Base-by-base conservation (phyloP, 2,329 filamentous ascomycete species). In the Torrubiella hemipterigena region DNA sequence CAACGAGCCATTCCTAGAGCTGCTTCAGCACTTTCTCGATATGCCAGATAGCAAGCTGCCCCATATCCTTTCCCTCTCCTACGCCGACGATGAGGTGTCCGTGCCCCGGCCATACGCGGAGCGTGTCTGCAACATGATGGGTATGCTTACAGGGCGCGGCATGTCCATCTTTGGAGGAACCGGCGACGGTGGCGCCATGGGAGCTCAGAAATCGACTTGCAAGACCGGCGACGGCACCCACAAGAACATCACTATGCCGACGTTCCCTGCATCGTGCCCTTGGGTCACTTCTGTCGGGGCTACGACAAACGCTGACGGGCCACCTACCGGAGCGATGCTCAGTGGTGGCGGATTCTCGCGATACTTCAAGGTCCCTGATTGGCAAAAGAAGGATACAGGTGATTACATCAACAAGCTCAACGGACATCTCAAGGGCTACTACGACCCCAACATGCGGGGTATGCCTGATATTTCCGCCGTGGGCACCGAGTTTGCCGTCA, bases 221-320 rank as follows among this genome's bases (percentile, higher is more conserved):
- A 53, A 61, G 31, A 63, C 62, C 34, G 74, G 77, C 44, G 72
- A 79, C 34, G 75, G 73, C 15, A 60, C 54, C 26, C 62, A 69
- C 36, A 64, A 58, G 2, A 64, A 65, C 8, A 59, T 65, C 14
- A 73, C 77, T 45, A 56, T 73, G 18, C 65, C 75, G 2, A 66
- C 63, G 5, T 84, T 82, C 51, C 79, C 79, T 0, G 69, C 67
- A 1, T 67, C 68, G 1, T 84, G 79, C 42, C 78, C 77, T 0
- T 83, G 71, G 49, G 68, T 82, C 7, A 83, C 79, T 1, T 56
- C 66, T 3, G 69, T 83, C 2, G 79, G 79, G 6, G 77, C 69
- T 2, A 76, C 73, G 2, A 45, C 38, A 23, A 55, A 55, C 40
- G 41, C 40, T 3, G 40, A 42, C 4, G 46, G 52, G 4, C 58